These are phyloP conservation scores for Chlamydomonas asymmetrica DNA, from an alignment of 139 green algal genomes.

Conservation along the genomic window DNA sequence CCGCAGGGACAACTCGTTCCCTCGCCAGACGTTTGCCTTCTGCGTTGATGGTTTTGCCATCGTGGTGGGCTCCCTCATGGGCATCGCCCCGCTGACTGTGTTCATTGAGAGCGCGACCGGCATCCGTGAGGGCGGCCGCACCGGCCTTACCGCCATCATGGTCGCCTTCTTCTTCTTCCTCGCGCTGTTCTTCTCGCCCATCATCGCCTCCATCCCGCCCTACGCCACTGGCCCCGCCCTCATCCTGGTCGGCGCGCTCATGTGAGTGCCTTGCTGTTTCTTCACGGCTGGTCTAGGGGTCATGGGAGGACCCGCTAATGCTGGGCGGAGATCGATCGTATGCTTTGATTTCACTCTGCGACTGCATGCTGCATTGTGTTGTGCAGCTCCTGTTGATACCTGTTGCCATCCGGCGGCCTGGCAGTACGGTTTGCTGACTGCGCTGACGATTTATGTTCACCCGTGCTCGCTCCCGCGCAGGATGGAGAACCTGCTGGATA, in stretches of 20 bases:
- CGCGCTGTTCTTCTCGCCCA: slow-evolving; percentile 78
- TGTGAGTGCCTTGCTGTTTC: no score
- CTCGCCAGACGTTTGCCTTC: slow-evolving; percentile 63
- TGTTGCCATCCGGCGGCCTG: no score
- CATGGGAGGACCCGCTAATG: no score
- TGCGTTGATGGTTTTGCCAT: slow-evolving; percentile 68
- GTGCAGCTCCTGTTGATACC: no score
- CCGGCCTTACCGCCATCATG: slow-evolving; percentile 41
- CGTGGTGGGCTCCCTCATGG: slow-evolving; percentile 70
- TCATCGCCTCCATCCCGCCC: slow-evolving; percentile 82
- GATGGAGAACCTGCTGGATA: slow-evolving; percentile 43
- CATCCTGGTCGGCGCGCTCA: slow-evolving; percentile 71
- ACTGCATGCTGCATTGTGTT: no score
- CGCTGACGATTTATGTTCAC: no score
- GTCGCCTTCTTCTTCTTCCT: slow-evolving; percentile 65
- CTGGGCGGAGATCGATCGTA: no score
- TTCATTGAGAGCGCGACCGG: slow-evolving; percentile 59
- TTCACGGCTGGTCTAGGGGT: no score
- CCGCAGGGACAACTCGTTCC: no score
- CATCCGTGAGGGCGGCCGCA: slow-evolving; percentile 54
- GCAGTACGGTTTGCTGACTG: no score
- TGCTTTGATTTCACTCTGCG: no score
- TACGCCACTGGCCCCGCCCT: slow-evolving; percentile 79
- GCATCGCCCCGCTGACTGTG: slow-evolving; percentile 71
- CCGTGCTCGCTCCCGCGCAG: neutral